Base-by-base conservation (phyloP, 148 eudicot species). In the Chenopodium berlandieri region DNA sequence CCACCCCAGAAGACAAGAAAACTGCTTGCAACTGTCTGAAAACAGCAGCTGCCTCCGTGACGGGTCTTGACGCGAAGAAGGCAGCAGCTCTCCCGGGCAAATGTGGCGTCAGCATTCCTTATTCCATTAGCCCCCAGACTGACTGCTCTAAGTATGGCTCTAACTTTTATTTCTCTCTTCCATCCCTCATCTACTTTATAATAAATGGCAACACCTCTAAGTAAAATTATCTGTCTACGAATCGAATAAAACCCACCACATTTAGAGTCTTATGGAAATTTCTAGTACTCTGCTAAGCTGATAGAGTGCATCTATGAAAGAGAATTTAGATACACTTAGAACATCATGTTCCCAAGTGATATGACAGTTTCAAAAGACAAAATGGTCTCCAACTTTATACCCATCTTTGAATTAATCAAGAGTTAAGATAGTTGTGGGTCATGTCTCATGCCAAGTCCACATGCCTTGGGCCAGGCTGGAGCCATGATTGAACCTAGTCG, bases 1-100 rank as follows among this genome's bases (percentile, higher is more conserved):
- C 73, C 34, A 85, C 83, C 32, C 69, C 86, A 3, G 54, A 73
- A 0, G 91, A 85, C 75, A 84, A 83, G 52, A 79, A 86, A 66
- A 25, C 76, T 20, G 86, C 87, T 2, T 88, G 92, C 68, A 76
- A 32, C 0, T 90, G 92, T 64, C 62, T 90, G 13, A 88, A 90
- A 67, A 47, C 86, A 8, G 80, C 84, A 1, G 84, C 90, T 9
- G 13, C 73, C n/a, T n/a, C 82, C 0, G 34, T 84, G 50, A 0
- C 67, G 0, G 88, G 88, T 6, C 63, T 83, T 30, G 67, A 76
- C 71, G 11, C 52, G 17, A 11, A 27, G 7, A 82, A 82, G 17
- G 90, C 88, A 1, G 83, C 87, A 31, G 63, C n/a, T 7, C 79
- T 86, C 34, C 83, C 85, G 2, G 54, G 48, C 10, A 23, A 75